phyloP scores from a whole-genome alignment of 208 protist genomes.

The Histomonas meleagridis region DNA sequence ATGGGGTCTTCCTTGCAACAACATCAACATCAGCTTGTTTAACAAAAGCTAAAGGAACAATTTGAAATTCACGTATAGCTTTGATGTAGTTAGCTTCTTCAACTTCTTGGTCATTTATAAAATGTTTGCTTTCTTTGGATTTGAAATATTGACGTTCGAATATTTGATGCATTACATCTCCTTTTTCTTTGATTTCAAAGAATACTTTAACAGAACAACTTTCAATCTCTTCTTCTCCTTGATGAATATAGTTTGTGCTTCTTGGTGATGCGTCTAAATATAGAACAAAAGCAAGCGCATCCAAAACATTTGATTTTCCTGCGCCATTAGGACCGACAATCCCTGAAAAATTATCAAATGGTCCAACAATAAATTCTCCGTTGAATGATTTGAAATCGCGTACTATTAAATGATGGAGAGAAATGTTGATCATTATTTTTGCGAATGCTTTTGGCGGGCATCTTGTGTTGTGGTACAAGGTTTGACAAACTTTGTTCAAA shows the following conservation, averaged over 20 bases:
- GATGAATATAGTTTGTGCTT: constrained; percentile 8
- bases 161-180: background rate
- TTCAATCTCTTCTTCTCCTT: background rate
- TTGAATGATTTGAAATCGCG: constrained; percentile 44
- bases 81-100: background rate
- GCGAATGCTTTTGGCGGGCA: too few species aligned
- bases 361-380: constrained; percentile 41
- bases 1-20: background rate
- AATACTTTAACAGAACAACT: constrained; percentile 40
- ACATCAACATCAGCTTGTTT: constrained; percentile 4
- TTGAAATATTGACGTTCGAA: background rate
- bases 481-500: too few species aligned
- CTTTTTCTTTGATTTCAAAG: constrained; percentile 17
- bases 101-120: background rate
- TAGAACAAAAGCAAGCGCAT: constrained; percentile 41
- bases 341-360: constrained; percentile 40
- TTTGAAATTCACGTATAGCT: background rate
- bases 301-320: constrained; percentile 46
- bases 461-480: too few species aligned
- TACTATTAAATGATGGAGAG: background rate
- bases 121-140: too few species aligned
- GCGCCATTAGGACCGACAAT: constrained; percentile 45
- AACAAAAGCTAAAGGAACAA: background rate
- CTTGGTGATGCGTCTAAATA: background rate
- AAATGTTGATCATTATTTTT: background rate